Evolutionary conservation across 1,284 basidiomycete species (phyloP).

Genomic region (Apiotrichum sp.): DNA sequence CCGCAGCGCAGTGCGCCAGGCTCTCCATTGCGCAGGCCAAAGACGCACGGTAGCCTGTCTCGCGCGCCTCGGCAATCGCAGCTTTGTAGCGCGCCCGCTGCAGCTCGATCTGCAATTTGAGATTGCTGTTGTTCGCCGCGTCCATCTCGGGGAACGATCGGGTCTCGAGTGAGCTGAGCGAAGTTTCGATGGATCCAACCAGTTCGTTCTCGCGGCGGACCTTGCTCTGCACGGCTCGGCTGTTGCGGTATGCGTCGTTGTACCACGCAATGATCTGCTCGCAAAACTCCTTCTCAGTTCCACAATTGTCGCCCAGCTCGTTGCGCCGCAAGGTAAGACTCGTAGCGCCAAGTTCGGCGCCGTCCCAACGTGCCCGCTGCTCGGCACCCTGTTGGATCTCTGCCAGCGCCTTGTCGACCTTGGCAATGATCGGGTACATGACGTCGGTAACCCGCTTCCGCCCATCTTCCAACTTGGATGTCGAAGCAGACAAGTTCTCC

Average conservation of each 20-base stretch:
- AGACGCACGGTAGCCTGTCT: constrained; percentile 60
- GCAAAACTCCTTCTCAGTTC: constrained; percentile 65
- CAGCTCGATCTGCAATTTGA: constrained; percentile 64
- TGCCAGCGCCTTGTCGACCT: constrained; percentile 61
- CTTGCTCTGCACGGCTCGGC: constrained; percentile 58
- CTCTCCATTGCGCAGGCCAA: constrained; percentile 62
- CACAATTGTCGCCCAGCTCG: constrained; percentile 54
- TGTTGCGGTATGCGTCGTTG: constrained; percentile 59
- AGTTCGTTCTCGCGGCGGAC: constrained; percentile 68
- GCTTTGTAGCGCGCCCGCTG: constrained; percentile 67
- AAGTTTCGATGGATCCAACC: constrained; percentile 71
- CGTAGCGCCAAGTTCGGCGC: constrained; percentile 65
- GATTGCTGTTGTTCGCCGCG: constrained; percentile 61
- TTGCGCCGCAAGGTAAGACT: constrained; percentile 62
- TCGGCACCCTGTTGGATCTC: constrained; percentile 70
- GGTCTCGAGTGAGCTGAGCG: constrained; percentile 71
- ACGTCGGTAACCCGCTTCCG: constrained; percentile 62
- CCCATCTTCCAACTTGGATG: constrained; percentile 58
- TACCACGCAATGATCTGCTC: constrained; percentile 63
- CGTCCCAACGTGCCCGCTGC: constrained; percentile 65
- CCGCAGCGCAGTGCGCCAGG: constrained; percentile 50
- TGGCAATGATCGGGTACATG: constrained; percentile 61
- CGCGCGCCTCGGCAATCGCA: constrained; percentile 62
- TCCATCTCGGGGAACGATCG: constrained; percentile 68
- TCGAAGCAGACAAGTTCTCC: constrained; percentile 42